These are phyloP conservation scores for Pistacia integerrima DNA, from an alignment of 345 rosid genomes.

Conservation along the genomic window DNA sequence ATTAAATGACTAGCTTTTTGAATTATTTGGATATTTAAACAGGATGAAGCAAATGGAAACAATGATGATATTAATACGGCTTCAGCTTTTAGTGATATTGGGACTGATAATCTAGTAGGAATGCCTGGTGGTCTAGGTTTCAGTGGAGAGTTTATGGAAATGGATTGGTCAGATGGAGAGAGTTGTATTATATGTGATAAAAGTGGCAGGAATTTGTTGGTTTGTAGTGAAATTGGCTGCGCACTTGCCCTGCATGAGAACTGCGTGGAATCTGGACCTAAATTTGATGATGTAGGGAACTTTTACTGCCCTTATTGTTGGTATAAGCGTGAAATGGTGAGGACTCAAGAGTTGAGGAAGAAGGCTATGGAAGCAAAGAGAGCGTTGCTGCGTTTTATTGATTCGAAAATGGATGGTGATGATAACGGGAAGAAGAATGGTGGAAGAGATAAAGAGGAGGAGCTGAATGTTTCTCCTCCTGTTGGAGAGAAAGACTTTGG, in stretches of 20 bases:
- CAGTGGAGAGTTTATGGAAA: constrained; percentile 10
- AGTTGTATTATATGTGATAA: constrained; percentile 38
- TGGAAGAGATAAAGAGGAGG: not conserved
- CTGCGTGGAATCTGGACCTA: constrained; percentile 30
- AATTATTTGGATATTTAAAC: constrained; percentile 5
- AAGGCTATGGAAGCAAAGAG: constrained; percentile 38
- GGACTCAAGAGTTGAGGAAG: constrained; percentile 26
- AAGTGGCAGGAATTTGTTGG: constrained; percentile 38
- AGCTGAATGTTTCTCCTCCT: not conserved
- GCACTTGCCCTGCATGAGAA: constrained; percentile 46
- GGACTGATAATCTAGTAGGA: not conserved
- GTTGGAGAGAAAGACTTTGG: not conserved
- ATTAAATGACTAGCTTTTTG: not conserved
- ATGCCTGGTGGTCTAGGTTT: constrained; percentile 3
- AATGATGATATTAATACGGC: not conserved
- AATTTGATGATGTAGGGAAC: constrained; percentile 47
- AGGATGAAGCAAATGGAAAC: constrained; percentile 27
- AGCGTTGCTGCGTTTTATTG: constrained; percentile 32
- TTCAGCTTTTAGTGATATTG: not conserved
- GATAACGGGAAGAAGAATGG: constrained; percentile 17
- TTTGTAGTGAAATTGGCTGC: constrained; percentile 46
- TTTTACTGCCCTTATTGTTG: constrained; percentile 72
- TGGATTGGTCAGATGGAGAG: constrained; percentile 19
- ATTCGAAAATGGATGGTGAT: constrained; percentile 5
- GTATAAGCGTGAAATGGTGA: constrained; percentile 40